A percentile compares a stretch with the other conserved stretches of the same genome.
Conservation (phyloP, 352 stramenopile genomes). For the Pythium coloratum region DNA sequence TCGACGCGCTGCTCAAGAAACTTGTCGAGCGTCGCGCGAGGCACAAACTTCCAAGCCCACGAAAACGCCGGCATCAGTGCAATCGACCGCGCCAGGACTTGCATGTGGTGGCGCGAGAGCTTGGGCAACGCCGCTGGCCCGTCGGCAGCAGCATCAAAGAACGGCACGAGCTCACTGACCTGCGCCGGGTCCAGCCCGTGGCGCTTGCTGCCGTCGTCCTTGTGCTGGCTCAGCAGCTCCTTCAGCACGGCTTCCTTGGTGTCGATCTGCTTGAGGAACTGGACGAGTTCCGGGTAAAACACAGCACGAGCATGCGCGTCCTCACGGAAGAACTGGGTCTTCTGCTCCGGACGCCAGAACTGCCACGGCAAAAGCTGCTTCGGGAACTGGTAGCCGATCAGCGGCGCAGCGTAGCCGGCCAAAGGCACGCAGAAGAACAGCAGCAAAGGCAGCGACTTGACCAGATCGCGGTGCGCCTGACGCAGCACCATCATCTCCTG, state of each 20-base stretch:
- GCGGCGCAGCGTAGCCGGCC: slow-evolving; percentile 67
- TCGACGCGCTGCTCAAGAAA: slow-evolving; percentile 55
- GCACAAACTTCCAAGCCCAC: slow-evolving; percentile 47
- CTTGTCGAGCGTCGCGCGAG: slow-evolving; percentile 38
- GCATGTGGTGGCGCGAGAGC: slow-evolving; percentile 53
- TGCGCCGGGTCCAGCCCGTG: slow-evolving; percentile 50
- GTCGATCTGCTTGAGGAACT: slow-evolving; percentile 66
- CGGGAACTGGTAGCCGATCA: slow-evolving; percentile 83
- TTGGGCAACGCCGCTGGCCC: slow-evolving; percentile 42
- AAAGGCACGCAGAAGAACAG: slow-evolving; percentile 73
- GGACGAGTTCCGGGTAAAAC: slow-evolving; percentile 61
- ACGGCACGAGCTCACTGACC: slow-evolving; percentile 56
- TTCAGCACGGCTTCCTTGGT: slow-evolving; percentile 50
- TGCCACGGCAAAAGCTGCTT: slow-evolving; percentile 85
- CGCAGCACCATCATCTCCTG: slow-evolving; percentile 82
- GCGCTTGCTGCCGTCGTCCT: slow-evolving; percentile 7
- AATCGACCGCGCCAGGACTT: slow-evolving; percentile 52
- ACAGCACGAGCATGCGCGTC: slow-evolving; percentile 49
- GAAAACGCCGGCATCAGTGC: slow-evolving; percentile 64
- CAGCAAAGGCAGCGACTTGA: slow-evolving; percentile 81
- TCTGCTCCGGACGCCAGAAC: slow-evolving; percentile 84
- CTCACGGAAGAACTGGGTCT: slow-evolving; percentile 79
- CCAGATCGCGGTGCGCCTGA: slow-evolving; percentile 77
- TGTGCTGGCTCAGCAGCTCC: slow-evolving; percentile 40
- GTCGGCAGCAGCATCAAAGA: slow-evolving; percentile 42